Conservation (phyloP, 106 monocot genomes). For the Triglochin maritima region DNA sequence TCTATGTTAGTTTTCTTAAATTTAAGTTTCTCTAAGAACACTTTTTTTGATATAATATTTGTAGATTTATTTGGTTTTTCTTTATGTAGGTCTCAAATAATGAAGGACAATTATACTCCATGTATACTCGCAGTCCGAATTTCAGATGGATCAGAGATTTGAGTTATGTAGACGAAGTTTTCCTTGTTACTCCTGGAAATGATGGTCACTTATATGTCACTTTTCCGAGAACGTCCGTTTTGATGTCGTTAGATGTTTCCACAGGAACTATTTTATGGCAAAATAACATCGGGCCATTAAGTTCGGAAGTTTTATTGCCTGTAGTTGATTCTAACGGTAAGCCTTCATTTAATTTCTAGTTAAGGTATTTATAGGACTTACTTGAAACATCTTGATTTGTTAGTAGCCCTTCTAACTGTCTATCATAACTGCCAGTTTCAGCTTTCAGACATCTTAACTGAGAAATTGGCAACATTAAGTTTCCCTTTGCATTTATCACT, state of each 20-base stretch:
- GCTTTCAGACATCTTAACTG: not conserved
- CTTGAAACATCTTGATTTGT: too few relatives aligned
- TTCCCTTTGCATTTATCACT: too few relatives aligned
- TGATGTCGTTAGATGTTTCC: constrained; percentile 66
- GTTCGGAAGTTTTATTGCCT: constrained; percentile 37
- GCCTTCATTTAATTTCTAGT: not conserved
- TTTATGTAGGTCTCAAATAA: constrained; percentile 61
- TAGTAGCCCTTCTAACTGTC: too few relatives aligned
- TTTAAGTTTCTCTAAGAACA: not conserved
- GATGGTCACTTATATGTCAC: constrained; percentile 57
- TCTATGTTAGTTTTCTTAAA: constrained; percentile 45
- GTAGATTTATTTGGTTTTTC: not conserved
- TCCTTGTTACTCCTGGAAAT: constrained; percentile 61
- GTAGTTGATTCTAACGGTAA: constrained; percentile 81
- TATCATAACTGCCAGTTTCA: not conserved
- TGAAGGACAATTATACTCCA: constrained; percentile 67
- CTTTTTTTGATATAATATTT: not conserved
- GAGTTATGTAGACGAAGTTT: constrained; percentile 36
- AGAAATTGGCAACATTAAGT: too few relatives aligned
- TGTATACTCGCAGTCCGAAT: constrained; percentile 55
- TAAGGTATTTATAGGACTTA: not conserved
- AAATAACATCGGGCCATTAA: constrained; percentile 52
- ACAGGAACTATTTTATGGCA: constrained; percentile 64
- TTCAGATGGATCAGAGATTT: constrained; percentile 89
- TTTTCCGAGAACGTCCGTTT: constrained; percentile 39